Conservation (phyloP, 2,329 filamentous ascomycete genomes). For the Cladosporium sp. region DNA sequence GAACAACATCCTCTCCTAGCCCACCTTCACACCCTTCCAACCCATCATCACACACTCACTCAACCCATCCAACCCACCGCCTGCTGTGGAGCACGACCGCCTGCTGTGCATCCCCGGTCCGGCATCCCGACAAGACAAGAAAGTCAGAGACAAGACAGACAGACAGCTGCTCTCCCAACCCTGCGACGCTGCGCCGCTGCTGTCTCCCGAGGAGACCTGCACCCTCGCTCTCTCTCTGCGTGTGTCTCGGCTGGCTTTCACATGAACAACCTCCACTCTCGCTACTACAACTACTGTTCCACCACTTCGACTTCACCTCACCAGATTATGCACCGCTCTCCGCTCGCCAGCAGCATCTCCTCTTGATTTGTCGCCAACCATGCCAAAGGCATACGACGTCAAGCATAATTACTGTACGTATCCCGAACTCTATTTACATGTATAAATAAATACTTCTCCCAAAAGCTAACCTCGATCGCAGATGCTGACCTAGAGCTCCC, state of each 20-base stretch:
- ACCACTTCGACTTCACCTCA: slow-evolving; percentile 1
- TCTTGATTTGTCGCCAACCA: slow-evolving; percentile 34
- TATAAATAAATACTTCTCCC: too few relatives aligned
- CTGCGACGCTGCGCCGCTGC: neutral
- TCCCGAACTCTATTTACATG: too few relatives aligned
- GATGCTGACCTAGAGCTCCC: slow-evolving; percentile 73
- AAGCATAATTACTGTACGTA: slow-evolving; percentile 60
- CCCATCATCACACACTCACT: too few relatives aligned
- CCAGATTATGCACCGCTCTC: slow-evolving; percentile 8
- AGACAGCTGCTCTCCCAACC: too few relatives aligned
- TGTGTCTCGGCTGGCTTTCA: neutral
- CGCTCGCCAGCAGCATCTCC: neutral
- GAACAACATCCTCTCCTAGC: neutral
- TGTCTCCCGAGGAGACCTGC: neutral
- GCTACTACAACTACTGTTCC: too few relatives aligned
- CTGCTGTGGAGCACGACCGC: neutral
- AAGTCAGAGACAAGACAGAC: too few relatives aligned
- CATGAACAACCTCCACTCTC: slow-evolving; percentile 1
- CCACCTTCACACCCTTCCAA: neutral
- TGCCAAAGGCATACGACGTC: slow-evolving; percentile 55
- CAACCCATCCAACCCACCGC: too few relatives aligned
- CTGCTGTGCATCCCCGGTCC: too few relatives aligned
- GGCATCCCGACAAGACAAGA: too few relatives aligned
- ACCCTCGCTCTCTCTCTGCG: too few relatives aligned
- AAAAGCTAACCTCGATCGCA: slow-evolving; percentile 2